Percentiles rank a stretch among this genome's conserved stretches.
Evolutionary conservation across 2,329 filamentous ascomycete genomes (phyloP).

Genomic region (Calonectria ilicicola): DNA sequence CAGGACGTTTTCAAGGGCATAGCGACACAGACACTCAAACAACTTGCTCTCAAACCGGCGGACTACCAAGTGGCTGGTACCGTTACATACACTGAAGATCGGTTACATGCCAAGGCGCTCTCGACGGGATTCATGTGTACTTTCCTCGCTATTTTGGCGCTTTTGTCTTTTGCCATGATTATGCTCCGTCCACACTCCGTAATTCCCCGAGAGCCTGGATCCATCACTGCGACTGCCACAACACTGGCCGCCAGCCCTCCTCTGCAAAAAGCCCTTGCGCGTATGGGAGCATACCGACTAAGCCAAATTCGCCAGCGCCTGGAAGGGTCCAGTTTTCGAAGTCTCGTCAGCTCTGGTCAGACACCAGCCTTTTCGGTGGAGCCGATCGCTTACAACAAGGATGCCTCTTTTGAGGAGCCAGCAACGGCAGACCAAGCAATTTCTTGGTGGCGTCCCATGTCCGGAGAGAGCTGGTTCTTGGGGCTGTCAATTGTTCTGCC

Average conservation of each 20-base stretch:
- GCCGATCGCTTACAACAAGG: conserved; percentile 22
- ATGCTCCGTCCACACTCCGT: conserved; percentile 28
- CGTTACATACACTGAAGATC: conserved; percentile 26
- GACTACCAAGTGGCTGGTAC: conserved; percentile 18
- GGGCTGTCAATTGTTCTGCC: conserved; percentile 39
- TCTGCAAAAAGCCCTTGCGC: conserved; percentile 22
- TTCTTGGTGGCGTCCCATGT: conserved; percentile 38
- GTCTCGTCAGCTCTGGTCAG: conserved; percentile 9
- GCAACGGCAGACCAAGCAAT: conserved; percentile 11
- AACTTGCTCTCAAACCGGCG: conserved; percentile 25
- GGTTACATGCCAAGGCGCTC: conserved; percentile 28
- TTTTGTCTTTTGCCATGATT: conserved; percentile 27
- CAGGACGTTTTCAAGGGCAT: conserved; percentile 30
- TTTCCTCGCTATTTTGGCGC: conserved; percentile 23
- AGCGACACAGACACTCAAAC: conserved; percentile 26
- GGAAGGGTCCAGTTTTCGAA: conserved; percentile 24
- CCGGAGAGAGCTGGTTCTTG: conserved; percentile 39
- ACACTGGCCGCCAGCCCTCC: conserved; percentile 27
- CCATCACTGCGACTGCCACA: conserved; percentile 24
- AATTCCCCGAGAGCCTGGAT: conserved; percentile 27
- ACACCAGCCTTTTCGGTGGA: conserved; percentile 25
- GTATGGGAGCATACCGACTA: conserved; percentile 18
- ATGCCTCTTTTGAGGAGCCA: neutral
- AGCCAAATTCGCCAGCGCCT: conserved; percentile 29
- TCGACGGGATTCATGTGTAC: conserved; percentile 30